Base-by-base conservation (phyloP, 2,329 filamentous ascomycete genomes). In the Sclerotinia trifoliorum region DNA sequence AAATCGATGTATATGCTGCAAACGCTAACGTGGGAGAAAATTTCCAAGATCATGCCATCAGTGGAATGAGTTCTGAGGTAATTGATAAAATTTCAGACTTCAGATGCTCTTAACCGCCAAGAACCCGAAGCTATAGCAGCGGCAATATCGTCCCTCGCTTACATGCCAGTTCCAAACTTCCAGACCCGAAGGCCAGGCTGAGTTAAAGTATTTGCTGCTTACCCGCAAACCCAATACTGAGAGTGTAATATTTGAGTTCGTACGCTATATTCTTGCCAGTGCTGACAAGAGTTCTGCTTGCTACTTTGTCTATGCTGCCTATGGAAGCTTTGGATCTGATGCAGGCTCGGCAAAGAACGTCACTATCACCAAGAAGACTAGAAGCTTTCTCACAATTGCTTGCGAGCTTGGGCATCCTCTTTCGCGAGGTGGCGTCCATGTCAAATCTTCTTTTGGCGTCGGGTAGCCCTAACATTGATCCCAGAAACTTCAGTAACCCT, bases 371-470 rank as follows among this genome's bases (percentile, higher is more conserved):
- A 17, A 35, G 55, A 42, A 55, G 39, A 24, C 76, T 73, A 85
- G 85, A 0, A 80, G 80, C 73, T 84, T 85, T 76, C 78, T 86
- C 67, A 87, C 84, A 1, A 82, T 89, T 1, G 83, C 89, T 17
- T 70, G 74, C 1, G 74, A 78, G 24, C 77, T 79, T 71, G 77
- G 76, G 11, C 72, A 81, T 68, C 76, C 79, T 0, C 77, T 81
- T 49, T 81, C 80, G 0, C 78, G 81, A n/a, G 81, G 81, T 2
- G 78, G 70, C 17, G 72, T 80, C 0, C 81, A 83, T 67, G 78
- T 83, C 48, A 71, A 70, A 0, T 80, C 79, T 0, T 65, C 64
- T 78, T 56, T 77, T 32, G 2, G 11, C 79, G 0, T 70, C 69
- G 0, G 73, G 69, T 1, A 71, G 77, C 29, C 80, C 81, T 0